Percentiles rank a stretch among this genome's conserved stretches.
These are phyloP conservation scores for Nitzschia palea DNA, from an alignment of 108 stramenopile species.

Conservation along the genomic window DNA sequence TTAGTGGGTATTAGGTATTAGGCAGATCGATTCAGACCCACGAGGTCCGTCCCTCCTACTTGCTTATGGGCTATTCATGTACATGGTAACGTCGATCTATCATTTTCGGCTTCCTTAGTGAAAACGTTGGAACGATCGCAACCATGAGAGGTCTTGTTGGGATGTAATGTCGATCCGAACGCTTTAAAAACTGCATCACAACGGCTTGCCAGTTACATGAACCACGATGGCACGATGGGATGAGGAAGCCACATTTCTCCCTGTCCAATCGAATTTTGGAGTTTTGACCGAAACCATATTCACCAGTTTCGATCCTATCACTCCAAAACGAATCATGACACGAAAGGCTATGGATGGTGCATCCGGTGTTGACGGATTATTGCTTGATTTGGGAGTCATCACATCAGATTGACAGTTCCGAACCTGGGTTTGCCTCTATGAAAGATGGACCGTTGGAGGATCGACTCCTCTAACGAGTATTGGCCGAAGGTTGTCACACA, in stretches of 20 bases:
- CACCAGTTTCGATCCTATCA: conserved; percentile 41
- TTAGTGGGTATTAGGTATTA: no score
- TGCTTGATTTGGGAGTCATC: conserved; percentile 93
- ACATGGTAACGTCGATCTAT: no score
- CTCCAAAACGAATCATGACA: conserved; percentile 28
- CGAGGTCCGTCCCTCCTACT: no score
- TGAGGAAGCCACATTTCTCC: conserved; percentile 50
- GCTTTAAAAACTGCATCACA: conserved; percentile 68
- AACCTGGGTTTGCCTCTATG: conserved; percentile 92
- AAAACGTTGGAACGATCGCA: conserved; percentile 51
- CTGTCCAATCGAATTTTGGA: conserved; percentile 69
- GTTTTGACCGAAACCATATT: conserved; percentile 47
- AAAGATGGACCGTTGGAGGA: conserved; percentile 91
- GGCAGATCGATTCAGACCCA: no score
- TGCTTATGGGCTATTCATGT: no score
- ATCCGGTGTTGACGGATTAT: conserved; percentile 84
- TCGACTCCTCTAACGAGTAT: no score
- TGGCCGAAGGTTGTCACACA: no score
- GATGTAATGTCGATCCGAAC: conserved; percentile 80
- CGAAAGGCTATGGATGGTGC: no score
- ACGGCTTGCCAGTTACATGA: conserved; percentile 59
- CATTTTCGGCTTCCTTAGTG: no score
- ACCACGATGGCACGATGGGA: conserved; percentile 35
- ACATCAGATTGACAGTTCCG: conserved; percentile 89
- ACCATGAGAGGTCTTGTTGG: conserved; percentile 73